phyloP scores from a whole-genome alignment of 805 yeast species.

The Schwanniomyces vanrijiae region DNA sequence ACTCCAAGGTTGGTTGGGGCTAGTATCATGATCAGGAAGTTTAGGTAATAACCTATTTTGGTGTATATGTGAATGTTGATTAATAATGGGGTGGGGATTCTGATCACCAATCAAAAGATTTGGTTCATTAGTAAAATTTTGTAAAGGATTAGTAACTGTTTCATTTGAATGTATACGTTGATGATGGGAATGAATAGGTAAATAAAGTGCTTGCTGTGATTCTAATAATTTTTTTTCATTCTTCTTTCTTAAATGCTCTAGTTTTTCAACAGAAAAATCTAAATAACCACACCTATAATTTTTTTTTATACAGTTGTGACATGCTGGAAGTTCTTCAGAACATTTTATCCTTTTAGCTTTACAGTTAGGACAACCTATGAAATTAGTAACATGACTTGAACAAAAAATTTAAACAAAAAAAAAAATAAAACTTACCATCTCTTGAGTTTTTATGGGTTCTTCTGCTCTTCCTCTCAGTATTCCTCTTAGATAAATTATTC shows the following conservation, averaged over 20 bases:
- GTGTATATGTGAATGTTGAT: neutral
- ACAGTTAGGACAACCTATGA: conserved; percentile 41
- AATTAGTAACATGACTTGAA: conserved; percentile 8
- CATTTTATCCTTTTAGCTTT: conserved; percentile 44
- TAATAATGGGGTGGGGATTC: neutral
- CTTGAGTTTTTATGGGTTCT: conserved; percentile 38
- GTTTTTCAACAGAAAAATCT: conserved; percentile 38
- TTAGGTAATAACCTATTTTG: neutral
- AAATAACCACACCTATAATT: conserved; percentile 41
- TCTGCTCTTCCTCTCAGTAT: conserved; percentile 27
- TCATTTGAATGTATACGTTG: neutral
- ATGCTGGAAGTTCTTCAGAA: conserved; percentile 42
- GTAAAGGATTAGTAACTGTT: neutral
- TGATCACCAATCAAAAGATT: neutral
- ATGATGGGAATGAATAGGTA: neutral
- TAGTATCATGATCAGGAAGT: no score
- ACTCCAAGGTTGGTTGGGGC: neutral
- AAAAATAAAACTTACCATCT: conserved; percentile 27
- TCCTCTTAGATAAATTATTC: neutral
- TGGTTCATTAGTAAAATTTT: neutral
- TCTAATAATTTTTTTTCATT: conserved; percentile 20
- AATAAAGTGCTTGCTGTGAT: neutral
- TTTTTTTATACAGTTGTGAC: conserved; percentile 38
- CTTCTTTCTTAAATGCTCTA: conserved; percentile 33
- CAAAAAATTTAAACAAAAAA: neutral